Base-by-base conservation (phyloP, 805 yeast genomes). In the Starmerella kuoi region DNA sequence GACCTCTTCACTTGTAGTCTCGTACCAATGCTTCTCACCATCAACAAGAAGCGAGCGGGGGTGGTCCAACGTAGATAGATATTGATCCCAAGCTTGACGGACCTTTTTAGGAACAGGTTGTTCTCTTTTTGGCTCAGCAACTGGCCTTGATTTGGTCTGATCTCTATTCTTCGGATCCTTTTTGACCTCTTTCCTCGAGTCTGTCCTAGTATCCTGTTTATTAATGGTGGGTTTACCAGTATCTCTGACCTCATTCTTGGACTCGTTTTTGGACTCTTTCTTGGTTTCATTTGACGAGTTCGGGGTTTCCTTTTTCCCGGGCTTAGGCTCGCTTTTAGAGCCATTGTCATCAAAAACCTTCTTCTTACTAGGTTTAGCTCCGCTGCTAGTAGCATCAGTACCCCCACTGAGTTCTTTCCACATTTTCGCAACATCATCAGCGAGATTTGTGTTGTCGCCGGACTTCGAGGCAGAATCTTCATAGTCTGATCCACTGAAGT, bases 1-100 rank as follows among this genome's bases (percentile, higher is more conserved):
- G 4, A 44, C 48, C 18, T 9, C 8, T 9, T 19, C 26, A n/a
- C 5, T 52, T 18, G 75, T 70, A n/a, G 72, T 61, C 45, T 77
- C 73, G 59, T 75, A 83, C 95, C 96, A 87, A 50, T 79, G 83
- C 19, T 41, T 35, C 8, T 31, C 37, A 6, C 5, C 39, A 4
- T 47, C 49, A 71, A 32, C 79, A 76, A 30, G 30, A n/a, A 86
- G 62, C 0, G 67, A 8, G 5, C 8, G 15, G 5, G 50, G 45
- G 18, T 35, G 48, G 14, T 14, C n/a, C n/a, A 49, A 20, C 3
- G 45, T n/a, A 7, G 21, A 18, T 11, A 44, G 31, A 19, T 42
- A 47, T 26, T 41, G 22, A 2, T 48, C 49, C 46, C 50, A 48
- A 6, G 42, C 49, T 14, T 22, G 25, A 3, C 37, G 34, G n/a